Evolutionary conservation across 2,329 filamentous ascomycete species (phyloP).

Genomic region (Aureobasidium sp.): DNA sequence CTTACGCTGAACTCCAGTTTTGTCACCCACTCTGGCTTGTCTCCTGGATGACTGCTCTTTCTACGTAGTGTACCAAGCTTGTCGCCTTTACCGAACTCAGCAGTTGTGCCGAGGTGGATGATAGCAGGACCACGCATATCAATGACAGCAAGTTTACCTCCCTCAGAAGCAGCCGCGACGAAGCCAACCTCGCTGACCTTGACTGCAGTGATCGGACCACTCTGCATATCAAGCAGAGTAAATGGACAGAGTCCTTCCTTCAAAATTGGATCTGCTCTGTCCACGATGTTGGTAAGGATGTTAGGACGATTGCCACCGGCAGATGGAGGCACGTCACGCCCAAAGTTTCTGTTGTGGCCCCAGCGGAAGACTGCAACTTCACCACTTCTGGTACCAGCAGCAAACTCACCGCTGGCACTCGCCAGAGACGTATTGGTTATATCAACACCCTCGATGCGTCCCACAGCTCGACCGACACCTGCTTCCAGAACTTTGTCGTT

Average conservation of each 20-base stretch:
- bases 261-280: constrained; percentile 61
- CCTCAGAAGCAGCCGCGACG: constrained; percentile 75
- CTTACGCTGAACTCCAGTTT: constrained; percentile 75
- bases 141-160: constrained; percentile 69
- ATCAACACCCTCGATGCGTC: constrained; percentile 66
- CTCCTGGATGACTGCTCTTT: constrained; percentile 40
- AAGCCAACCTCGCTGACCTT: constrained; percentile 92
- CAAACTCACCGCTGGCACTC: constrained; percentile 73
- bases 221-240: constrained; percentile 71
- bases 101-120: constrained; percentile 65
- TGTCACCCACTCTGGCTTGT: constrained; percentile 63
- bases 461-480: constrained; percentile 74
- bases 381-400: constrained; percentile 70
- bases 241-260: constrained; percentile 76
- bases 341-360: constrained; percentile 68
- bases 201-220: constrained; percentile 69
- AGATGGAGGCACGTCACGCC: constrained; percentile 47
- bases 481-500: constrained; percentile 75
- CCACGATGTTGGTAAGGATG: constrained; percentile 63
- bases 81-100: constrained; percentile 62
- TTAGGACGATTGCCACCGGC: constrained; percentile 37
- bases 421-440: constrained; percentile 74
- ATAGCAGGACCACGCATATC: constrained; percentile 81
- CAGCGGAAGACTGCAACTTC: constrained; percentile 82
- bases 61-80: constrained; percentile 64